Evolutionary conservation across 306 rosid genomes (phyloP).

Genomic region (Casuarina cunninghamiana): DNA sequence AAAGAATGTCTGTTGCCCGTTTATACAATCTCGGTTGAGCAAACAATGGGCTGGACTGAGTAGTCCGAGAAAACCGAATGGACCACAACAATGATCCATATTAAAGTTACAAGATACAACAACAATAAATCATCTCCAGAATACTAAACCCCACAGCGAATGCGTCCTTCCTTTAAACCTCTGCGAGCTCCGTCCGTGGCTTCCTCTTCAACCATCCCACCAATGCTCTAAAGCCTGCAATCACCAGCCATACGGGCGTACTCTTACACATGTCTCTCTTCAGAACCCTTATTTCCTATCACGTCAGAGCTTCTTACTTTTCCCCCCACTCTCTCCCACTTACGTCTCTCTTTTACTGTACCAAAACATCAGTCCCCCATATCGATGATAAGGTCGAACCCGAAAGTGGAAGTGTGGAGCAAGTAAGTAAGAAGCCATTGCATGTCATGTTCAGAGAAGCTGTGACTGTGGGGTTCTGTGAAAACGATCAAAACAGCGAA

Average conservation of each 20-base stretch:
- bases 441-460: constrained; percentile 46
- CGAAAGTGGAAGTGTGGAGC: not conserved
- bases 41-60: too few relatives aligned
- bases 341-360: constrained; percentile 30
- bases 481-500: constrained; percentile 16
- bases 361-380: constrained; percentile 25
- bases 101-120: too few relatives aligned
- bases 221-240: not conserved
- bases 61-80: too few relatives aligned
- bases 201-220: not conserved
- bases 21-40: too few relatives aligned
- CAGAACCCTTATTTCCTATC: constrained; percentile 32
- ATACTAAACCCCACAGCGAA: too few relatives aligned
- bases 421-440: constrained; percentile 34
- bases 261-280: constrained; percentile 34
- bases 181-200: not conserved
- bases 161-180: not conserved
- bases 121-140: too few relatives aligned
- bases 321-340: constrained; percentile 12
- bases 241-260: not conserved
- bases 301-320: not conserved
- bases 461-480: constrained; percentile 28
- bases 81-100: too few relatives aligned
- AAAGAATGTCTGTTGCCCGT: too few relatives aligned
- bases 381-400: constrained; percentile 14